Conservation (phyloP, 2,329 filamentous ascomycete species). For the Madurella mycetomatis region DNA sequence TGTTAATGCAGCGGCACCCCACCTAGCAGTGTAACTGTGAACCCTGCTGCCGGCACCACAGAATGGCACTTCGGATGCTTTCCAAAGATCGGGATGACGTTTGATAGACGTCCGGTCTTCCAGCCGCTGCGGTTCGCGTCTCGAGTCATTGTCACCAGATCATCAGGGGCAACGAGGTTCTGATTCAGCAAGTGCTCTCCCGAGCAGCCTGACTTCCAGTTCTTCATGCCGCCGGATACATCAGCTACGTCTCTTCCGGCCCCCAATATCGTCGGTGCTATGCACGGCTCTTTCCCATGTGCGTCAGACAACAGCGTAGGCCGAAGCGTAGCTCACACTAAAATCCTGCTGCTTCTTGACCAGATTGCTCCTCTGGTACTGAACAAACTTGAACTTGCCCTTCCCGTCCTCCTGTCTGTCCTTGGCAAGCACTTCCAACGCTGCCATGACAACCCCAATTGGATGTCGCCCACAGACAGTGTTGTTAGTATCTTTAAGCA, state of each 20-base stretch:
- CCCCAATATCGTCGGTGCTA: constrained; percentile 5
- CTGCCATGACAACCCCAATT: constrained; percentile 89
- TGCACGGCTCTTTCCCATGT: neutral
- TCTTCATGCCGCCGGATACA: neutral
- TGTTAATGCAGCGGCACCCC: no score
- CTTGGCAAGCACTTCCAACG: constrained; percentile 60
- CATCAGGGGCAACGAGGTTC: no score
- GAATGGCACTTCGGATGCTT: no score
- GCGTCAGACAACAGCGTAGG: constrained; percentile 68
- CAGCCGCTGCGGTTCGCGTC: no score
- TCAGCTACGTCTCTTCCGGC: neutral
- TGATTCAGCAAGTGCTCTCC: no score
- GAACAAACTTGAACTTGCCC: constrained; percentile 68
- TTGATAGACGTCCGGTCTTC: no score
- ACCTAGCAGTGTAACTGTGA: no score
- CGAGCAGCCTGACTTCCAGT: no score
- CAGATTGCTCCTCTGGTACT: constrained; percentile 82
- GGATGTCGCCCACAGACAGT: constrained; percentile 94
- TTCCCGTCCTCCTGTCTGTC: constrained; percentile 34
- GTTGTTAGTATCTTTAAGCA: constrained; percentile 70
- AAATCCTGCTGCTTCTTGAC: constrained; percentile 64
- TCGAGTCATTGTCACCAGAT: no score
- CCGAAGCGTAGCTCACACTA: constrained; percentile 93
- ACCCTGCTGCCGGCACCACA: no score
- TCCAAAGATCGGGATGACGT: no score